Base-by-base conservation (phyloP, 805 yeast genomes). In the Suhomyces vadensis region DNA sequence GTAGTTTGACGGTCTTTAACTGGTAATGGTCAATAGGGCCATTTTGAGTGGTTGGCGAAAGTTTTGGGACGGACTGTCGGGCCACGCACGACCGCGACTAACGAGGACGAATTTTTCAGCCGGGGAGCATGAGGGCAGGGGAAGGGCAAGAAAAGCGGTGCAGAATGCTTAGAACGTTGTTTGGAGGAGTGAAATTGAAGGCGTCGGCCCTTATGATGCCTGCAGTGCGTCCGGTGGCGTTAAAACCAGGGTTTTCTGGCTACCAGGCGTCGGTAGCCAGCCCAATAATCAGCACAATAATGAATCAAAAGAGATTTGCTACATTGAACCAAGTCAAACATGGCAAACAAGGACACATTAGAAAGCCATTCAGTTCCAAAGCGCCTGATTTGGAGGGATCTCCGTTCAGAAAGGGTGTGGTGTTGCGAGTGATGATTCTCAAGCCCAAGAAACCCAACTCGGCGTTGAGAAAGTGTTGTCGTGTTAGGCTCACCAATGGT, bases 371-470 rank as follows among this genome's bases (percentile, higher is more conserved):
- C 52, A 71, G 68, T 42, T 64, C 67, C 1, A 81, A 79, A 51
- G 78, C 97, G 0, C 97, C 97, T 5, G 95, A 89, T 67, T 78
- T 94, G 47, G 84, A 83, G 4, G 64, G 65, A n/a, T 79, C 84
- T 53, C 99, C 99, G 1, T 85, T 90, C 57, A 82, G 83, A 55
- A 90, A 91, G 55, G 99, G 97, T 29, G 98, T 94, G 4, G 95
- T 94, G 8, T 72, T 91, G 39, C 79, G 96, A 63, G 96, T 94
- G 23, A 87, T 92, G 94, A 88, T 91, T 43, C 75, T 91, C 54
- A 94, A 94, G 67, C 99, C 99, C 37, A 94, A 94, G 74, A 94
- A 94, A 65, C 99, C 99, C 26, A 94, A 94, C 73, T 92, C 98
- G 35, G 97, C 99, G 14, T 92, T 91, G 70, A 81, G 99, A 71